These are phyloP conservation scores for Bruguiera gymnorhiza DNA, from an alignment of 345 rosid genomes.

Conservation along the genomic window DNA sequence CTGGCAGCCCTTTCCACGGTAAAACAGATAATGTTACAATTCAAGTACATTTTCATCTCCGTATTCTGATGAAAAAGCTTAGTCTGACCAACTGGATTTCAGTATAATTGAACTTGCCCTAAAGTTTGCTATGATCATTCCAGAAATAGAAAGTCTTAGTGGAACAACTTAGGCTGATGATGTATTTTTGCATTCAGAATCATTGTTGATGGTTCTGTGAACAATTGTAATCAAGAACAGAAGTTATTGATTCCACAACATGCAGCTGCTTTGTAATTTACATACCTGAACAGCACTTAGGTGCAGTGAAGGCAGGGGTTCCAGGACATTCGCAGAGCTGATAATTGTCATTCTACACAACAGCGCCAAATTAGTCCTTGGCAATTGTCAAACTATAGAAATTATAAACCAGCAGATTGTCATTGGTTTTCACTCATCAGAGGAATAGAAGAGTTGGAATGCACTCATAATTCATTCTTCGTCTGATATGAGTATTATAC, in stretches of 20 bases:
- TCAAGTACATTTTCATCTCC: neutral
- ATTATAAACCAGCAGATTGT: too few species aligned
- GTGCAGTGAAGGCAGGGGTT: neutral
- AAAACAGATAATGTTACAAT: neutral
- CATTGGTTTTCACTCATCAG: too few species aligned
- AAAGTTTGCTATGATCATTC: too few species aligned
- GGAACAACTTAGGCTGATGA: neutral
- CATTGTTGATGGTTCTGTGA: neutral
- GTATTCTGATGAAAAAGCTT: neutral
- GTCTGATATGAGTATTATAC: too few species aligned
- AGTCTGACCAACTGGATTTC: too few species aligned
- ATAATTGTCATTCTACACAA: neutral
- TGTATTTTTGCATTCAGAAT: neutral
- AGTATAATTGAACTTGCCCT: too few species aligned
- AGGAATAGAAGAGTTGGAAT: too few species aligned
- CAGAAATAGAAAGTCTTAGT: neutral
- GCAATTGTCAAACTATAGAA: too few species aligned
- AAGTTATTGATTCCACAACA: too few species aligned
- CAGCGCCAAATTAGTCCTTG: too few species aligned
- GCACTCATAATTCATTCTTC: too few species aligned
- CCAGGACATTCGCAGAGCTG: neutral
- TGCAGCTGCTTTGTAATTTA: neutral
- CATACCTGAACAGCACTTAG: neutral
- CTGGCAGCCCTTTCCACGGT: slow-evolving; percentile 4
- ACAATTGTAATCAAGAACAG: neutral